These are phyloP conservation scores for Desmodesmus armatus DNA, from an alignment of 139 green algal genomes.

Conservation along the genomic window DNA sequence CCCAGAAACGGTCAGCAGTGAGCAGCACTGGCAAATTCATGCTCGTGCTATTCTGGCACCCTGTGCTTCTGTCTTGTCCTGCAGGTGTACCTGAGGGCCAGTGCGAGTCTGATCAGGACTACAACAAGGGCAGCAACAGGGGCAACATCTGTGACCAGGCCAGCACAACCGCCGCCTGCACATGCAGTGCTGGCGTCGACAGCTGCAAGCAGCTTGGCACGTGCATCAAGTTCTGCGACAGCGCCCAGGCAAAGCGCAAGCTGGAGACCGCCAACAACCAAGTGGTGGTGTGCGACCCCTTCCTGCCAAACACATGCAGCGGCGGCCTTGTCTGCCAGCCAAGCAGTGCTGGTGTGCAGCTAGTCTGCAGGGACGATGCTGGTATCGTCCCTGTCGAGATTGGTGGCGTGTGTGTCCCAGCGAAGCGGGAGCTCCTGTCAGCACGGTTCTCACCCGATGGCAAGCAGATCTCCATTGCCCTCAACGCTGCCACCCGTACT, in stretches of 20 bases:
- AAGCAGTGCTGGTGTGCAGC: not conserved
- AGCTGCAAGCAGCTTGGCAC: not conserved
- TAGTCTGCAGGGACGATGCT: not conserved
- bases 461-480: not conserved
- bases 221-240: not conserved
- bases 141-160: not conserved
- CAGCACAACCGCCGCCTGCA: not conserved
- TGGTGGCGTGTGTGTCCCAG: conserved; percentile 5
- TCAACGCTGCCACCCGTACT: not conserved
- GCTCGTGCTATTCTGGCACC: not conserved
- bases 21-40: too few relatives aligned
- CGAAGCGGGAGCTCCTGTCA: not conserved
- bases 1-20: too few relatives aligned
- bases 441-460: not conserved
- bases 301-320: not conserved
- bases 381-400: not conserved
- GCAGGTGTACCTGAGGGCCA: not conserved
- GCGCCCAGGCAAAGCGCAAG: not conserved
- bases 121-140: not conserved
- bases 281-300: not conserved
- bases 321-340: not conserved
- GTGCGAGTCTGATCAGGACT: not conserved
- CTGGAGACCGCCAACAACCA: not conserved
- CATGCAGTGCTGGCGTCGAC: not conserved
- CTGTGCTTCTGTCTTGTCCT: not conserved